Evolutionary conservation across 805 yeast genomes (phyloP).

Genomic region (Saturnispora saitoi): DNA sequence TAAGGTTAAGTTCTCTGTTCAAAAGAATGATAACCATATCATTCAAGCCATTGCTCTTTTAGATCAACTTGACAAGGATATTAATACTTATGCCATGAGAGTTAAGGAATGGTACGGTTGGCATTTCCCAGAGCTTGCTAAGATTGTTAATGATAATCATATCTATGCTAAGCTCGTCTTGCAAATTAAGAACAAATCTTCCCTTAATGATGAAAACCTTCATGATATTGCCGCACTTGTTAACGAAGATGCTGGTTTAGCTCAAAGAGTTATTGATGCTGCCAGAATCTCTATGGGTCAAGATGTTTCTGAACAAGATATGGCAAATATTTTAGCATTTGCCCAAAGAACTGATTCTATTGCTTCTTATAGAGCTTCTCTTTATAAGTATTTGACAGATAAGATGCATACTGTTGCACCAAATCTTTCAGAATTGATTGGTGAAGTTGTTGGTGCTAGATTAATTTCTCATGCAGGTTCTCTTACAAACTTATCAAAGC

Average conservation of each 20-base stretch:
- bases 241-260: constrained; percentile 86
- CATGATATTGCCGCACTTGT: constrained; percentile 88
- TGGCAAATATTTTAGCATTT: constrained; percentile 82
- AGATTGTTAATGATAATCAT: constrained; percentile 84
- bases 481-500: constrained; percentile 89
- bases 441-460: constrained; percentile 98
- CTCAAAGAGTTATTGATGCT: constrained; percentile 86
- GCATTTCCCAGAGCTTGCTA: constrained; percentile 97
- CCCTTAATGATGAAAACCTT: constrained; percentile 67
- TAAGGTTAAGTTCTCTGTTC: constrained; percentile 97
- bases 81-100: constrained; percentile 95
- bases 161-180: constrained; percentile 74
- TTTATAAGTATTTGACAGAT: constrained; percentile 80
- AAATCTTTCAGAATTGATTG: constrained; percentile 90
- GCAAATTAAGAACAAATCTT: constrained; percentile 78
- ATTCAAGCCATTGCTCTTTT: constrained; percentile 97
- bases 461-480: constrained; percentile 98
- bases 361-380: constrained; percentile 79
- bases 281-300: constrained; percentile 99
- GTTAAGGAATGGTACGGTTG: constrained; percentile 98
- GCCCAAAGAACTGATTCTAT: constrained; percentile 90
- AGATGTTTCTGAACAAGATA: constrained; percentile 90
- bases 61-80: constrained; percentile 96
- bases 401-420: constrained; percentile 99
- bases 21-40: constrained; percentile 97